Conservation (phyloP, 768 basidiomycete species). For the Cystofilobasidium ferigula region DNA sequence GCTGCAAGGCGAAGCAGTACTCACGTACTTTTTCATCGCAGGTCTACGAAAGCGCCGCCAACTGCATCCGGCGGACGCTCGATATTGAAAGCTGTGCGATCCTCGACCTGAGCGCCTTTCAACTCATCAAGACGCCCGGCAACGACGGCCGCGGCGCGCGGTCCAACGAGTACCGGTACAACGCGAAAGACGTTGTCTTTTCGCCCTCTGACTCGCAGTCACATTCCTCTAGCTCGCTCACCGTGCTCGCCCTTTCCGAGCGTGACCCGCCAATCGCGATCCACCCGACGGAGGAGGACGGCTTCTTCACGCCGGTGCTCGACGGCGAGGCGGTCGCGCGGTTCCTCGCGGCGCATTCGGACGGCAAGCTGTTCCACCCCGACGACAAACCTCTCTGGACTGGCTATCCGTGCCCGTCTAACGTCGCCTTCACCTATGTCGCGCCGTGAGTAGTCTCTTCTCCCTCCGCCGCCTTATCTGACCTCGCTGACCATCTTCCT, state of each 20-base stretch:
- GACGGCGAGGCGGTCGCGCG: not conserved
- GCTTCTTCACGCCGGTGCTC: not conserved
- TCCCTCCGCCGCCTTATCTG: too few relatives aligned
- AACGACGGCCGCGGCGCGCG: conserved; percentile 43
- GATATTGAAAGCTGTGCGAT: conserved; percentile 85
- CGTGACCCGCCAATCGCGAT: conserved; percentile 15
- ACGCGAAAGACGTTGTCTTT: not conserved
- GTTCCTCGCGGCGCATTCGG: not conserved
- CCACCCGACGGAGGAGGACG: conserved; percentile 38
- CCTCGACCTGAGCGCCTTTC: conserved; percentile 81
- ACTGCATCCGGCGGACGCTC: conserved; percentile 73
- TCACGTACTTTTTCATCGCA: too few relatives aligned
- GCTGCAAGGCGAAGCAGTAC: too few relatives aligned
- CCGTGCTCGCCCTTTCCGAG: not conserved
- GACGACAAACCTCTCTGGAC: not conserved
- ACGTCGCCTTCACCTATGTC: not conserved
- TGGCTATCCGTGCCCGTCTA: not conserved
- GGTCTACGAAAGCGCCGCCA: conserved; percentile 76
- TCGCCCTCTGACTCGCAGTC: not conserved
- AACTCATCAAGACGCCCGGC: conserved; percentile 59
- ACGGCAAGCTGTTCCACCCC: conserved; percentile 2
- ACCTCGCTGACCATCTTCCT: too few relatives aligned
- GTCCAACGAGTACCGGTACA: not conserved
- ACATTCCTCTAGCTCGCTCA: not conserved
- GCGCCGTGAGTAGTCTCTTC: not conserved